A percentile compares a stretch with the other conserved stretches of the same genome.
Evolutionary conservation across 2,329 filamentous ascomycete genomes (phyloP).

Genomic region (Trichophaea hybrida): DNA sequence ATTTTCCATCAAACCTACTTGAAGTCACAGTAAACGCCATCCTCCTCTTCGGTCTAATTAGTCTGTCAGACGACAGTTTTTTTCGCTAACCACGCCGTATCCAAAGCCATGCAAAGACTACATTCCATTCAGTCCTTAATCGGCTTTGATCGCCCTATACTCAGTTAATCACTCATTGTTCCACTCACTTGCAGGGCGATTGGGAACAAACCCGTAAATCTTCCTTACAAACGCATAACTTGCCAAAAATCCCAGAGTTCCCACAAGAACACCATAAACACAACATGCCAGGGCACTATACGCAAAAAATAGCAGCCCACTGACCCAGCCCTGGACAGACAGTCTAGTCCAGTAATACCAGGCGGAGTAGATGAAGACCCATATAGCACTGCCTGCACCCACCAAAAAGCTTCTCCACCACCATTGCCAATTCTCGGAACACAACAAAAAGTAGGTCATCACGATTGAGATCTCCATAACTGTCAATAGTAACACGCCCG

Average conservation of each 20-base stretch:
- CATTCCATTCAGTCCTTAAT: slow-evolving; percentile 28
- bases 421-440: slow-evolving; percentile 78
- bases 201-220: slow-evolving; percentile 55
- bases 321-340: slow-evolving; percentile 66
- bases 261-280: slow-evolving; percentile 66
- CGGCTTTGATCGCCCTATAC: slow-evolving; percentile 40
- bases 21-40: no score
- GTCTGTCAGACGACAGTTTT: no score
- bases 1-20: no score
- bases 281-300: slow-evolving; percentile 71
- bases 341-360: slow-evolving; percentile 76
- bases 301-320: slow-evolving; percentile 67
- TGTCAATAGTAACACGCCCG: slow-evolving; percentile 55
- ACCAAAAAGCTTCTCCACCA: slow-evolving; percentile 82
- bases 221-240: slow-evolving; percentile 71
- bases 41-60: no score
- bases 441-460: slow-evolving; percentile 67
- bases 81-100: no score
- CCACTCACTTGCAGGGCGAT: not conserved
- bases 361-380: slow-evolving; percentile 68
- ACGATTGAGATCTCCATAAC: slow-evolving; percentile 75
- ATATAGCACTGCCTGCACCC: slow-evolving; percentile 60
- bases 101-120: no score
- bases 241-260: slow-evolving; percentile 71
- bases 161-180: slow-evolving; percentile 15